A percentile compares a stretch with the other conserved stretches of the same genome.
phyloP scores from a whole-genome alignment of 352 stramenopile species.

The Pythium chondricola region DNA sequence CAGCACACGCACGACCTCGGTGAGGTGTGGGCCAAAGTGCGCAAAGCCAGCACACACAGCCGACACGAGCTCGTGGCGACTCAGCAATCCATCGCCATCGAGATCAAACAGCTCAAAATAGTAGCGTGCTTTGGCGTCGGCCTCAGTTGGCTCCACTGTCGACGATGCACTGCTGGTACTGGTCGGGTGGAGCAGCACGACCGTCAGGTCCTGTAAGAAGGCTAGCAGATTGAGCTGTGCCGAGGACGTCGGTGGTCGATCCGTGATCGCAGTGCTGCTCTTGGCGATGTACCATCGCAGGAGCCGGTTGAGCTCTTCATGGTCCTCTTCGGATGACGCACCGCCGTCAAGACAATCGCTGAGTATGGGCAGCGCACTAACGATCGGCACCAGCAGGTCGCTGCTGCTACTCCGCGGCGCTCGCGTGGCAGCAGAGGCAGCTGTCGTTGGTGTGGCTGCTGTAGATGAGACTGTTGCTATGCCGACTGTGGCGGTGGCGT shows the following conservation, averaged over 20 bases:
- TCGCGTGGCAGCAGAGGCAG: neutral
- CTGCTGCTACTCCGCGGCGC: neutral
- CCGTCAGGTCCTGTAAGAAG: conserved; percentile 27
- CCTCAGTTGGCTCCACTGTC: conserved; percentile 17
- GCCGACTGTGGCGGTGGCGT: neutral
- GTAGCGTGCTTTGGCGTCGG: conserved; percentile 29
- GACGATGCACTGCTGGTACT: conserved; percentile 4
- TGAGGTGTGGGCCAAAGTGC: conserved; percentile 29
- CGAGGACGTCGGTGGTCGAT: neutral
- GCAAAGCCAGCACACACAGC: conserved; percentile 34
- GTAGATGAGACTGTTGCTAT: neutral
- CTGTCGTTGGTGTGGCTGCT: neutral
- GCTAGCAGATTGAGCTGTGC: conserved; percentile 10
- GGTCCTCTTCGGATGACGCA: conserved; percentile 5
- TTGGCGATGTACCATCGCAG: conserved; percentile 24
- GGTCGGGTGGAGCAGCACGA: conserved; percentile 20
- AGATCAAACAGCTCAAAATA: conserved; percentile 37
- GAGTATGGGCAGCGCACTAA: neutral
- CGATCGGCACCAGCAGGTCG: conserved; percentile 2
- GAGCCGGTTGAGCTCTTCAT: conserved; percentile 18
- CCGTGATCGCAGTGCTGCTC: neutral
- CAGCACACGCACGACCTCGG: conserved; percentile 31
- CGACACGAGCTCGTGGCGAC: conserved; percentile 24
- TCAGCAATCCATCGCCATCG: conserved; percentile 24
- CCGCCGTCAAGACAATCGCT: neutral